These are phyloP conservation scores for Knoxia roxburghii DNA, from an alignment of 257 asterid genomes.

Conservation along the genomic window DNA sequence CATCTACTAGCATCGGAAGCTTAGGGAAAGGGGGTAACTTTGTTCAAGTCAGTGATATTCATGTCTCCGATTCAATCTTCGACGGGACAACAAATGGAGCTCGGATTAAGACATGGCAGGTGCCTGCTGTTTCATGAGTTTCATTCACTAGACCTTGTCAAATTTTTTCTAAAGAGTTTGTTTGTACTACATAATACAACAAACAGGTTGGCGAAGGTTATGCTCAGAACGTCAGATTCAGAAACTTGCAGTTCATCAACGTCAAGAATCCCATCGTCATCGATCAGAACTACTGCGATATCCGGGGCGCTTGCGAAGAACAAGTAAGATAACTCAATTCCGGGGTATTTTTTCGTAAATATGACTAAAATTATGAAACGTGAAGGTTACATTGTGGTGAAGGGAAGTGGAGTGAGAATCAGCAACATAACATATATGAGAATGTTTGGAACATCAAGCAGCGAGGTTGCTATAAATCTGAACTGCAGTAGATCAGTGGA, in stretches of 20 bases:
- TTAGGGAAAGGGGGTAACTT: constrained; percentile 48
- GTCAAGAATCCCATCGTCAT: constrained; percentile 61
- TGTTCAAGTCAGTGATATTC: constrained; percentile 55
- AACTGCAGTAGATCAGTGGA: constrained; percentile 53
- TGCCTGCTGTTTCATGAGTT: constrained; percentile 7
- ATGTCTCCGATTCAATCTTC: constrained; percentile 35
- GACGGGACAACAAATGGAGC: constrained; percentile 78
- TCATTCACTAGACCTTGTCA: background rate
- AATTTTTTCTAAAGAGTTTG: background rate
- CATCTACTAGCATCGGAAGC: constrained; percentile 64
- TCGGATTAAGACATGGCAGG: constrained; percentile 94
- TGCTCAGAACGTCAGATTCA: constrained; percentile 35
- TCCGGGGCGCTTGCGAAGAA: constrained; percentile 32
- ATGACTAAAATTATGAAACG: background rate
- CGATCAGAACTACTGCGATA: constrained; percentile 52
- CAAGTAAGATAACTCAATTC: constrained; percentile 24
- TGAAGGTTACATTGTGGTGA: background rate
- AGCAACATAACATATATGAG: constrained; percentile 37
- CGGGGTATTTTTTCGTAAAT: background rate
- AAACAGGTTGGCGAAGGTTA: constrained; percentile 57
- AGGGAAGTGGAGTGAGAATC: constrained; percentile 58
- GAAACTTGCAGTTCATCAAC: constrained; percentile 34
- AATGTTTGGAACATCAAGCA: constrained; percentile 45
- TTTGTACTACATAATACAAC: too few relatives aligned
- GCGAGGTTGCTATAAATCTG: constrained; percentile 42